Conservation (phyloP, 1,139 yeast species). For the Saccharomyces hybrid region DNA sequence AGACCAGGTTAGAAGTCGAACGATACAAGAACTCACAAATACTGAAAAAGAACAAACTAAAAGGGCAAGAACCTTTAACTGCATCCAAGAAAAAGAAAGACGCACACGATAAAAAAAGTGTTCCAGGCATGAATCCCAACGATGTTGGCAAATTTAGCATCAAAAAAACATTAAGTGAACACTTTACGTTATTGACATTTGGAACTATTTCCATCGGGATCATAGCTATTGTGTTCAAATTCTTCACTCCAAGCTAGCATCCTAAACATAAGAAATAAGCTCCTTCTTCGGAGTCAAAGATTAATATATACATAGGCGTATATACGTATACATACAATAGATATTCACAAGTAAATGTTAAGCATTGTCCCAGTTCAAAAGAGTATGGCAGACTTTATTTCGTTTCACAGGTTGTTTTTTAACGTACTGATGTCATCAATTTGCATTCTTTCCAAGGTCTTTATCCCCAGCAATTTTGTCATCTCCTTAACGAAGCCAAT, state of each 20-base stretch:
- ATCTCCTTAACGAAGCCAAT: conserved; percentile 45
- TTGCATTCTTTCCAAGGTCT: conserved; percentile 37
- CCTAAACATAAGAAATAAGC: neutral
- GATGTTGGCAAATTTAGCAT: neutral
- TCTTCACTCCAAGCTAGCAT: neutral
- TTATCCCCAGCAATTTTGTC: conserved; percentile 42
- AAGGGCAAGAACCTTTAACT: neutral
- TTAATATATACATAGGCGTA: neutral
- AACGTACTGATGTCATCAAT: conserved; percentile 25
- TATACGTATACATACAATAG: neutral
- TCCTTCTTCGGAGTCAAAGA: neutral
- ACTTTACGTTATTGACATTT: conserved; percentile 1
- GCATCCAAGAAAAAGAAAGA: neutral
- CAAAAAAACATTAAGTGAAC: neutral
- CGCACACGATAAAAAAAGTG: neutral
- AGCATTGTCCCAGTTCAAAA: neutral
- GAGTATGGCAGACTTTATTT: neutral
- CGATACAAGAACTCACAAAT: conserved; percentile 18
- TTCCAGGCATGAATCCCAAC: neutral
- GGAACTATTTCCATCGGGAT: conserved; percentile 4
- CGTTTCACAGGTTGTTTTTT: neutral
- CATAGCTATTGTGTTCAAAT: conserved; percentile 2
- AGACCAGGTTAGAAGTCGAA: conserved; percentile 24
- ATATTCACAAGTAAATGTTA: neutral
- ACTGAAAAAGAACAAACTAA: conserved; percentile 7